Percentiles rank a stretch among this genome's conserved stretches.
phyloP scores from a whole-genome alignment of 495 filamentous ascomycete genomes.

The Aspergillus biplanus region DNA sequence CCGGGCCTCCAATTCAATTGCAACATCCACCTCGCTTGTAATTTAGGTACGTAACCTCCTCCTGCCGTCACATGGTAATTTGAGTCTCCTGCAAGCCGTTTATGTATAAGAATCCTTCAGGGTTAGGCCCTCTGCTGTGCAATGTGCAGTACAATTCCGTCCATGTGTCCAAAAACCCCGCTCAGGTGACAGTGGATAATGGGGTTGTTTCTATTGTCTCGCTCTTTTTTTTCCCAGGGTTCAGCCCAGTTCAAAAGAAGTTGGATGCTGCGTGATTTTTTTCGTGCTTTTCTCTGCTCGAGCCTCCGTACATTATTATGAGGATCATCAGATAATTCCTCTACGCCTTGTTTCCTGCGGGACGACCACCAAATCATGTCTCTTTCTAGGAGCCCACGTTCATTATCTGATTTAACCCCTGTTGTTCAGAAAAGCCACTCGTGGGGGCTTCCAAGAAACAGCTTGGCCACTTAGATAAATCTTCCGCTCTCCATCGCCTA shows the following conservation, averaged over 20 bases:
- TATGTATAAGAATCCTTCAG: too few relatives aligned
- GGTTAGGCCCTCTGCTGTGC: too few relatives aligned
- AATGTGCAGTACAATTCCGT: too few relatives aligned
- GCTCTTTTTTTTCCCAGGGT: not conserved
- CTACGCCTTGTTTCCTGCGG: not conserved
- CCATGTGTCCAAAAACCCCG: too few relatives aligned
- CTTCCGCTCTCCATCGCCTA: not conserved
- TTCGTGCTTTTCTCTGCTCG: not conserved
- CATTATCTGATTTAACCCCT: slow-evolving; percentile 22
- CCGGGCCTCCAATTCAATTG: too few relatives aligned
- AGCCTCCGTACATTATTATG: not conserved
- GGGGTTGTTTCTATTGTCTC: too few relatives aligned
- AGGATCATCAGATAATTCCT: not conserved
- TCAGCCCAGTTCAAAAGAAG: not conserved
- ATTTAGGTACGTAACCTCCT: too few relatives aligned
- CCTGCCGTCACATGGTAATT: too few relatives aligned
- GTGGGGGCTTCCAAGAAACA: not conserved
- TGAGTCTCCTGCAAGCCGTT: too few relatives aligned
- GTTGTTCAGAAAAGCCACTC: slow-evolving; percentile 3
- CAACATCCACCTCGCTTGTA: too few relatives aligned
- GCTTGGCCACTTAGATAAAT: not conserved
- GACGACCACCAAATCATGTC: not conserved
- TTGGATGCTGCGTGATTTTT: not conserved
- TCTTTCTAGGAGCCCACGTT: slow-evolving; percentile 1
- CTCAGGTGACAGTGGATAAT: too few relatives aligned